phyloP scores from a whole-genome alignment of 1,284 basidiomycete genomes.

The Cronartium quercuum region DNA sequence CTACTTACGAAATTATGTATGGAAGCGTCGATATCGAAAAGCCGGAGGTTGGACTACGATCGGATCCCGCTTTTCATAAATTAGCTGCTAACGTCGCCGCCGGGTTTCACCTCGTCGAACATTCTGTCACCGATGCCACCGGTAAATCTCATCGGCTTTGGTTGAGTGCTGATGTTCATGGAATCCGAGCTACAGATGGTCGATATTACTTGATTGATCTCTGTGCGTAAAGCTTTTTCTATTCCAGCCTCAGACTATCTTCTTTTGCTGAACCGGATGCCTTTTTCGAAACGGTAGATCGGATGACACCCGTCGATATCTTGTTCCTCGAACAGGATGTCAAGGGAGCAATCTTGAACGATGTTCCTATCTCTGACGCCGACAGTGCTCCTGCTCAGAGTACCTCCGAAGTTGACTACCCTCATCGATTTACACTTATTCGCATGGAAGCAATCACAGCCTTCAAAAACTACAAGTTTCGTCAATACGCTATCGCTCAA shows the following conservation, averaged over 20 bases:
- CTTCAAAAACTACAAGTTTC: conserved; percentile 33
- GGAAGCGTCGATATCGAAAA: conserved; percentile 56
- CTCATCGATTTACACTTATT: conserved; percentile 35
- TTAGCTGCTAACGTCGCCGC: conserved; percentile 54
- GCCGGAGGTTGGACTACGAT: conserved; percentile 50
- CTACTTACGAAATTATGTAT: conserved; percentile 55
- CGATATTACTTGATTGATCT: conserved; percentile 57
- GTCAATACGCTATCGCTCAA: conserved; percentile 24
- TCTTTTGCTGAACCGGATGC: not conserved
- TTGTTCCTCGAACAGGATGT: conserved; percentile 34
- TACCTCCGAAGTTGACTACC: conserved; percentile 8
- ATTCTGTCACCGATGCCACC: conserved; percentile 53
- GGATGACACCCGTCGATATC: conserved; percentile 37
- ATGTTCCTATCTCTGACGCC: not conserved
- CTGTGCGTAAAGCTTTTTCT: conserved; percentile 42
- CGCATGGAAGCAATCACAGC: conserved; percentile 22
- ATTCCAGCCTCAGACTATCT: not conserved
- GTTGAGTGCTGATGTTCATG: conserved; percentile 57
- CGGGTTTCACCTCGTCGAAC: conserved; percentile 54
- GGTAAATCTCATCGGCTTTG: conserved; percentile 53
- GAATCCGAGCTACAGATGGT: conserved; percentile 56
- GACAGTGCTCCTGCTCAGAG: not conserved
- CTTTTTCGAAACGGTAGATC: conserved; percentile 14
- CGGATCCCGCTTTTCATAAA: conserved; percentile 54
- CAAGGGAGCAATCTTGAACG: conserved; percentile 34